phyloP scores from a whole-genome alignment of 768 basidiomycete genomes.

The Porphyrellus cyaneotinctus region DNA sequence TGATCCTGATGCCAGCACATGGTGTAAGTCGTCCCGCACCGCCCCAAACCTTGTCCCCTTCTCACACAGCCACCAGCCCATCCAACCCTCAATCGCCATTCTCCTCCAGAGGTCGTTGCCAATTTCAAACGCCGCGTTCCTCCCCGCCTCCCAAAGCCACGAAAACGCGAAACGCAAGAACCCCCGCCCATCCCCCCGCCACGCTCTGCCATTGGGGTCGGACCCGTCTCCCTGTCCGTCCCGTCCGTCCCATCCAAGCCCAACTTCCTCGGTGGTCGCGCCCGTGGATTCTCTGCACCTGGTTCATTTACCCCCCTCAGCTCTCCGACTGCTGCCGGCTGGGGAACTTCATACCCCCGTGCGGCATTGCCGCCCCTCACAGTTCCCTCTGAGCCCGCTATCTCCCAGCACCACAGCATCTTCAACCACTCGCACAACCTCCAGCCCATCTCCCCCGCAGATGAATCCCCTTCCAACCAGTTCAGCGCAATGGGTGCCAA shows the following conservation, averaged over 20 bases:
- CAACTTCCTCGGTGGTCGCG: conserved; percentile 49
- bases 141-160: conserved; percentile 83
- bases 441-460: conserved; percentile 65
- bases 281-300: conserved; percentile 80
- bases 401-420: conserved; percentile 52
- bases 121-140: conserved; percentile 96
- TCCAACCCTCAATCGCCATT: conserved; percentile 86
- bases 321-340: conserved; percentile 53
- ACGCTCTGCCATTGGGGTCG: conserved; percentile 70
- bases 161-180: conserved; percentile 73
- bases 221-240: conserved; percentile 60
- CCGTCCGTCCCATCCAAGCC: conserved; percentile 39
- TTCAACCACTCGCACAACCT: conserved; percentile 57
- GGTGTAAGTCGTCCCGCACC: conserved; percentile 63
- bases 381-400: conserved; percentile 70
- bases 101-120: conserved; percentile 83
- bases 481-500: conserved; percentile 39
- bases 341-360: conserved; percentile 58
- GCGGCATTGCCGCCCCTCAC: conserved; percentile 75
- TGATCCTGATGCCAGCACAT: conserved; percentile 94
- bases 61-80: conserved; percentile 56
- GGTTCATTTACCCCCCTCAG: conserved; percentile 72
- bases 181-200: conserved; percentile 69
- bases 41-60: conserved; percentile 18
- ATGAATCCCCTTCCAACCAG: conserved; percentile 57